Evolutionary conservation across 106 monocot species (phyloP), one percentile per base, ranked within the genome.

Genomic region (Dioscorea alata): DNA sequence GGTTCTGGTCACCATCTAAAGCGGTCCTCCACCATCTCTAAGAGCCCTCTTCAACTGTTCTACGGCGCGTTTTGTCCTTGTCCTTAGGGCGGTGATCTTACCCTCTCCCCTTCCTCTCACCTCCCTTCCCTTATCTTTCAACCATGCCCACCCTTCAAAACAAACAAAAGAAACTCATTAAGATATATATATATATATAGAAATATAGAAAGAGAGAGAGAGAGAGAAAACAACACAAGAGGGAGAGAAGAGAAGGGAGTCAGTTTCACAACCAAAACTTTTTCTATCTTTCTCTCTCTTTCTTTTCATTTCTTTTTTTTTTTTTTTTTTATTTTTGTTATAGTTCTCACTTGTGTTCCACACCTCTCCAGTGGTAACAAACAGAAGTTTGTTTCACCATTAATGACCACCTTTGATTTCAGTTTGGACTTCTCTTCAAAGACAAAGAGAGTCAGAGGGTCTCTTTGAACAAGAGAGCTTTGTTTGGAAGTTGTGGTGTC

Each of bases 301-400:
- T 42, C 42, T 42, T 5, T 42, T 6, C 5, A 0, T 42, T 10
- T 42, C 1, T 10, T 42, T 10, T 42, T 5, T 42, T 10, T 42
- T 10, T 6, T 10, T 42, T 5, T 42, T 10, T 42, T 10, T 42
- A 2, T 42, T 8, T 42, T 6, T 42, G 0, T 13, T 6, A 8
- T 18, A 54, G 3, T 54, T 54, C 15, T 54, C 54, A 8, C 54
- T 54, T 19, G 8, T 19, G 19, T 54, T 54, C 19, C 54, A 54
- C 6, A 18, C 19, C 15, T 54, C 54, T 18, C 54, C 54, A 54
- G 18, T 54, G 19, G 19, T 54, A 54, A 54, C 54, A 54, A 18
- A 18, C 18, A 54, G 54, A 18, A 19, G 75, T 67, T 31, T 59
- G 61, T 75, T 75, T 68, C 67, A 33, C 67, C 67, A 75, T 68